Evolutionary conservation across 768 basidiomycete genomes (phyloP).

Genomic region (Tylopilus intermedius): DNA sequence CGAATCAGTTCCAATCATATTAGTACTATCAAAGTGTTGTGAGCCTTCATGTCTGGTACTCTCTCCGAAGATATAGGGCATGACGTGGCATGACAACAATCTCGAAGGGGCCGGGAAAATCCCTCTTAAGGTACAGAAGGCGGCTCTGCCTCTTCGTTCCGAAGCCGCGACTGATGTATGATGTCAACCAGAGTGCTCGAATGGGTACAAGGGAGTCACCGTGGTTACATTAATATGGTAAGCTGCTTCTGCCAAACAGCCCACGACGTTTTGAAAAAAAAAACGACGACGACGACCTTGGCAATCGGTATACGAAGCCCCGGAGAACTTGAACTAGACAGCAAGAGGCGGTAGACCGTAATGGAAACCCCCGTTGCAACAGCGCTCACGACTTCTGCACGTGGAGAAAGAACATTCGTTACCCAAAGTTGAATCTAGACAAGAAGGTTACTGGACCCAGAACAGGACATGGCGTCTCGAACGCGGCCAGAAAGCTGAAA

Average conservation of each 20-base stretch:
- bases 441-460: background rate
- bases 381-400: background rate
- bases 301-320: background rate
- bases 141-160: background rate
- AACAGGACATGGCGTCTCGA: background rate
- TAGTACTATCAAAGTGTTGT: background rate
- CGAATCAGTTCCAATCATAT: background rate
- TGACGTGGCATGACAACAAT: background rate
- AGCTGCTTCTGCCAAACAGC: background rate
- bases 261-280: background rate
- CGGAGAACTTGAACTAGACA: background rate
- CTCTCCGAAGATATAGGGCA: conserved; percentile 10
- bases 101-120: conserved; percentile 1
- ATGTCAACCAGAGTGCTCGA: conserved; percentile 1
- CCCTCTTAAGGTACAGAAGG: background rate
- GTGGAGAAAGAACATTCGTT: background rate
- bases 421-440: background rate
- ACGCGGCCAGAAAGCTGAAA: background rate
- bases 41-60: background rate
- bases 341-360: background rate
- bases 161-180: background rate
- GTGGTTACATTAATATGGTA: conserved; percentile 20
- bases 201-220: background rate
- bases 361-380: conserved; percentile 1
- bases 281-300: background rate